Evolutionary conservation across 2,329 filamentous ascomycete genomes (phyloP), one percentile per base, ranked within the genome.

Genomic region (Didymosphaeria variabile): DNA sequence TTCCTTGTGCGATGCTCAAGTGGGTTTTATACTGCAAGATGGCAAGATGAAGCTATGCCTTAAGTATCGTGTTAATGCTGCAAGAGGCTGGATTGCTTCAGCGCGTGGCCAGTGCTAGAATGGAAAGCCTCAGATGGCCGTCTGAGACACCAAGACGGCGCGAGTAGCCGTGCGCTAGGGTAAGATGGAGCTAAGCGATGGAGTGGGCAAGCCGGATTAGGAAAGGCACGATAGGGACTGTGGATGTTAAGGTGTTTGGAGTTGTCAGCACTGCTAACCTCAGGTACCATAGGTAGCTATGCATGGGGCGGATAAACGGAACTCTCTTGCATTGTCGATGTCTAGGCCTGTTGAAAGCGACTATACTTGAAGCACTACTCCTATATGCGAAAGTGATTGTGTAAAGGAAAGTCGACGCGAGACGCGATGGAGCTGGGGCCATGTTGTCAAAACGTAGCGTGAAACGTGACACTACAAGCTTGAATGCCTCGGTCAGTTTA

Each of bases 71-170:
- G 34, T 40, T 53, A 26, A 15, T 31, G 36, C 32, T 26, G 17
- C 23, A 31, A 32, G 15, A 21, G 36, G 34, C 52, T 31, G 26
- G 34, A 21, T 5, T 32, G 26, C 38, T 44, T 31, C 23, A 44
- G 19, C n/a, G 26, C 52, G 23, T 17, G 6, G n/a, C 19, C 31
- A 13, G 29, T 38, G 10, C n/a, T 3, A 21, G 29, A 32, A 52
- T 3, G n/a, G 26, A 26, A 19, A 26, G 21, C 26, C 26, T 45
- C 26, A 55, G 26, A 45, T 3, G 23, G 23, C 17, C 26, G 2
- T 26, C 52, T 55, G 52, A 55, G 52, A 55, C 38, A 21, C 38
- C 26, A 55, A 54, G 51, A 54, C 51, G 51, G 51, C 36, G 38
- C 38, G 29, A 31, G 36, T 2, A 42, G 15, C 51, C 51, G 51